Conservation (phyloP, 2,329 filamentous ascomycete species). For the Exserohilum turcica region DNA sequence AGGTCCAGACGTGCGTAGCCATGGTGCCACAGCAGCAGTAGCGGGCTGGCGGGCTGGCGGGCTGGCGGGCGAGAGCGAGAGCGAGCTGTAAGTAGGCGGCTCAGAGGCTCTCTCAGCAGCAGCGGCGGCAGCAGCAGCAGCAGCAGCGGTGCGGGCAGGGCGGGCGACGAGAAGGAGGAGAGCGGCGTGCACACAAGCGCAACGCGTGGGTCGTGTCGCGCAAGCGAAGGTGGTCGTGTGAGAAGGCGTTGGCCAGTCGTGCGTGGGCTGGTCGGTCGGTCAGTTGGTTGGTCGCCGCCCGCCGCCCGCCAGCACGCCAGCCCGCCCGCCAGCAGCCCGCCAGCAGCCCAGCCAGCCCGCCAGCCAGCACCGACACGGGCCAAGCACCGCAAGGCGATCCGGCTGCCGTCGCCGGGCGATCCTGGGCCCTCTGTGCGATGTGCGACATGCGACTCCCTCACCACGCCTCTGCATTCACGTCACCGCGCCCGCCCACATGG, state of each 20-base stretch:
- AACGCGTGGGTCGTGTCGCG: slow-evolving; percentile 32
- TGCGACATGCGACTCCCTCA: too few species aligned
- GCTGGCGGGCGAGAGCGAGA: slow-evolving; percentile 10
- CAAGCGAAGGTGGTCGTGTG: slow-evolving; percentile 33
- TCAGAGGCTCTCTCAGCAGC: slow-evolving; percentile 28
- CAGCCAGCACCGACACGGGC: slow-evolving; percentile 14
- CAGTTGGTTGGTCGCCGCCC: background rate
- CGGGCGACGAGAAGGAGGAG: too few species aligned
- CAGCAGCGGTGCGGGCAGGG: too few species aligned
- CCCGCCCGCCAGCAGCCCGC: background rate
- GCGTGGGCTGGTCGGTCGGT: slow-evolving; percentile 1
- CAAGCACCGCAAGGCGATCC: slow-evolving; percentile 18
- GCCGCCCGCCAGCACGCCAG: background rate
- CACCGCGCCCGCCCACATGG: too few species aligned
- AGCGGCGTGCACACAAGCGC: slow-evolving; percentile 37
- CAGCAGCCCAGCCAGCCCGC: background rate
- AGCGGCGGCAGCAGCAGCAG: too few species aligned
- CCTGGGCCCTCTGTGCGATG: background rate
- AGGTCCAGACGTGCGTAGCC: slow-evolving; percentile 25
- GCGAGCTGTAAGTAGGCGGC: slow-evolving; percentile 5
- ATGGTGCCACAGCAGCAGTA: too few species aligned
- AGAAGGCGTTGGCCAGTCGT: slow-evolving; percentile 14
- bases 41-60: background rate
- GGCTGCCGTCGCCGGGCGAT: slow-evolving; percentile 13
- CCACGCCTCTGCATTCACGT: background rate